Evolutionary conservation across 2,329 filamentous ascomycete species (phyloP).

Genomic region (Aureobasidium sp.): DNA sequence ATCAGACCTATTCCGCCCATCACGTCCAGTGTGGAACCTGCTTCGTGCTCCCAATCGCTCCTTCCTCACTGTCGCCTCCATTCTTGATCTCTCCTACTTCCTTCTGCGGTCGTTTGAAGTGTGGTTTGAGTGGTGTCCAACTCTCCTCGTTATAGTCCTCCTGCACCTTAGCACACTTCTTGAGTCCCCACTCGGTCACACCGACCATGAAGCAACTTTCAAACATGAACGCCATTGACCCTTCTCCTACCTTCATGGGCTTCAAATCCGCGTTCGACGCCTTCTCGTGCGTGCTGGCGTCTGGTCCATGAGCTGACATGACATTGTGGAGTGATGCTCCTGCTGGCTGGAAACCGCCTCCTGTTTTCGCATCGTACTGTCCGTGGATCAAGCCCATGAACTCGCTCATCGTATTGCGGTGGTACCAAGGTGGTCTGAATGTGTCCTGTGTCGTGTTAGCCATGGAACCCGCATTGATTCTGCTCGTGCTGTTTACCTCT

Average conservation of each 20-base stretch:
- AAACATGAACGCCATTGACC: conserved; percentile 62
- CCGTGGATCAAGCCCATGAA: conserved; percentile 55
- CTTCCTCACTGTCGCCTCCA: conserved; percentile 16
- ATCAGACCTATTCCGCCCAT: neutral
- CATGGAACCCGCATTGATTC: too few relatives aligned
- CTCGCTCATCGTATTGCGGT: conserved; percentile 60
- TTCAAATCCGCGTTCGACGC: conserved; percentile 48
- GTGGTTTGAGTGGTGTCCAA: conserved; percentile 53
- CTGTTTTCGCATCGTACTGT: conserved; percentile 51
- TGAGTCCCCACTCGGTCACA: conserved; percentile 64
- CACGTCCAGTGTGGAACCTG: conserved; percentile 24
- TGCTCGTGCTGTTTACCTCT: neutral
- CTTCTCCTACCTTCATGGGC: conserved; percentile 51
- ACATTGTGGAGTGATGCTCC: conserved; percentile 47
- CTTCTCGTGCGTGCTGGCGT: conserved; percentile 49
- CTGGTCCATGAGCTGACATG: conserved; percentile 44
- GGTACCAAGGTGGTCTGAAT: conserved; percentile 65
- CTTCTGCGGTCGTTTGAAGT: conserved; percentile 30
- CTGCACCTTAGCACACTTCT: conserved; percentile 62
- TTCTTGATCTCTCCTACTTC: conserved; percentile 18
- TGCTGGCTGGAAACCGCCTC: conserved; percentile 50
- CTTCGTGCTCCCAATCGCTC: conserved; percentile 20
- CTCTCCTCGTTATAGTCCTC: conserved; percentile 71
- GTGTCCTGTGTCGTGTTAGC: conserved; percentile 42
- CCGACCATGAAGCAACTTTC: conserved; percentile 63